Conservation (phyloP, 495 filamentous ascomycete genomes). For the Neurospora sp. region DNA sequence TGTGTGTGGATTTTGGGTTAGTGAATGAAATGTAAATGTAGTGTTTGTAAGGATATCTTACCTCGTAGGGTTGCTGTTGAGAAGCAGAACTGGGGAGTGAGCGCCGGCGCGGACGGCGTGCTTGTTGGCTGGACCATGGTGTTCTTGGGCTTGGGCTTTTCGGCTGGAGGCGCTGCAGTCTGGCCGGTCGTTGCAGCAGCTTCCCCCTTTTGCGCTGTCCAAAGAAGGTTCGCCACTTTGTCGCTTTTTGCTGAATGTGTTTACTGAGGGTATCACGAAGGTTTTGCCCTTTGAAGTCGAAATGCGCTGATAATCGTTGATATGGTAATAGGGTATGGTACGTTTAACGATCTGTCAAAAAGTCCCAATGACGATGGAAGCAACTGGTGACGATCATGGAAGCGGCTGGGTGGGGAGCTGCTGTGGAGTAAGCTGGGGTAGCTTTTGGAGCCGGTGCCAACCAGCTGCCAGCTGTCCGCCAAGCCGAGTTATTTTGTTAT, state of each 20-base stretch:
- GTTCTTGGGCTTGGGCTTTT: constrained; percentile 5
- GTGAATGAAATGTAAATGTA: neutral
- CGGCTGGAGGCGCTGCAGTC: constrained; percentile 2
- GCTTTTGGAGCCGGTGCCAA: neutral
- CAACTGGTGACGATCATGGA: neutral
- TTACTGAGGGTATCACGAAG: neutral
- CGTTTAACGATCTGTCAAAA: neutral
- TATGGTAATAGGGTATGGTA: neutral
- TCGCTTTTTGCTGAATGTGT: neutral
- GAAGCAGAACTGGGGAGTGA: constrained; percentile 92
- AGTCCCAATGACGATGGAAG: neutral
- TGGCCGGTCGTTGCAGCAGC: constrained; percentile 1
- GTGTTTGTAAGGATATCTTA: constrained; percentile 20
- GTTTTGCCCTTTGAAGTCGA: neutral
- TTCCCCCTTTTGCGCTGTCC: constrained; percentile 9
- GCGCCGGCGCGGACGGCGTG: constrained; percentile 41
- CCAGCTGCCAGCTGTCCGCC: neutral
- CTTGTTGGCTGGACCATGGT: constrained; percentile 49
- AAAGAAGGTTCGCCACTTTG: neutral
- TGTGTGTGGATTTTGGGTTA: too few relatives aligned
- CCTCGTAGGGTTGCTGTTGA: constrained; percentile 76
- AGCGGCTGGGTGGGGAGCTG: neutral
- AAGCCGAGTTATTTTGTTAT: neutral
- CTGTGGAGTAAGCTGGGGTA: neutral
- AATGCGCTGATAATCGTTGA: neutral